These are phyloP conservation scores for Mucor saturninus DNA, from an alignment of 371 early-diverging fungal genomes.

Conservation along the genomic window DNA sequence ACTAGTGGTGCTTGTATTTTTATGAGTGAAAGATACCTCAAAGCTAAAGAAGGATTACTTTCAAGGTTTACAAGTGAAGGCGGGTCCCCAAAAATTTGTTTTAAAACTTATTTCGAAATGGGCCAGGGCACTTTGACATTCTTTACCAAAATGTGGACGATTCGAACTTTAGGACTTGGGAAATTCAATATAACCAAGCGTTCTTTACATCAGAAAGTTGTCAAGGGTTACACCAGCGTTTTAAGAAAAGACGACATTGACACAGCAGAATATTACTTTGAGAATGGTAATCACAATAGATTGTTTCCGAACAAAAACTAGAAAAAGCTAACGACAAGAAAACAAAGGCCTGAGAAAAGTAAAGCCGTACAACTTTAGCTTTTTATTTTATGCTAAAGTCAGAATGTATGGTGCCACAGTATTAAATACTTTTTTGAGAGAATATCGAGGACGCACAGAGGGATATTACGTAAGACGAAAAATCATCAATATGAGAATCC, in stretches of 20 bases:
- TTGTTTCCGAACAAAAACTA: background rate
- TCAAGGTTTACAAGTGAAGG: no score
- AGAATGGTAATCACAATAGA: constrained; percentile 42
- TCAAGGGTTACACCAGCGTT: background rate
- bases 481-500: no score
- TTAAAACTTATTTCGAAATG: no score
- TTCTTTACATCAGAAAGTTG: background rate
- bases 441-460: constrained; percentile 86
- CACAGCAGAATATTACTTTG: constrained; percentile 53
- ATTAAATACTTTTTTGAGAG: constrained; percentile 77
- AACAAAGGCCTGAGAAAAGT: constrained; percentile 75
- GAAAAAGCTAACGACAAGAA: background rate
- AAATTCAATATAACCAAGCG: no score
- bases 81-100: no score
- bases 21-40: no score
- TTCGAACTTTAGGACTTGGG: no score
- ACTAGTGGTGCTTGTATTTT: no score
- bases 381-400: constrained; percentile 86
- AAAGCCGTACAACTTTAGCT: constrained; percentile 82
- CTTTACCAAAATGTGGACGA: no score
- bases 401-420: constrained; percentile 84
- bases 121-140: no score
- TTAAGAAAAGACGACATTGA: constrained; percentile 21
- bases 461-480: constrained; percentile 77
- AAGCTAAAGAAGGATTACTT: no score